Evolutionary conservation across 108 stramenopile species (phyloP).

Genomic region (Skeletonema tropicum): DNA sequence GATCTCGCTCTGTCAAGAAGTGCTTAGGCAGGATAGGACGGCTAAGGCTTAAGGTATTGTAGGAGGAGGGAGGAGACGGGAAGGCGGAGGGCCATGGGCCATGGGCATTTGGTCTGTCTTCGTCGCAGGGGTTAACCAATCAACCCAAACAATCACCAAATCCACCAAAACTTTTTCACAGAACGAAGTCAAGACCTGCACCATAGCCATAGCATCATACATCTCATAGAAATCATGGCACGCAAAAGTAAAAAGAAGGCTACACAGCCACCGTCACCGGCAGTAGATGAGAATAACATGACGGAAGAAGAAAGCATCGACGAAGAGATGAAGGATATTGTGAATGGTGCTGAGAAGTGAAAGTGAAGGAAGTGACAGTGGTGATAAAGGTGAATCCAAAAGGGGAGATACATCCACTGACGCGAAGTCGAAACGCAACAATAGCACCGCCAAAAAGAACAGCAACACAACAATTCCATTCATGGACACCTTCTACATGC

Average conservation of each 20-base stretch:
- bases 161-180: no score
- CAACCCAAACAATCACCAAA: no score
- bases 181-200: no score
- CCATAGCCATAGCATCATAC: no score
- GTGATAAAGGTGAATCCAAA: conserved; percentile 17
- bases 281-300: conserved; percentile 10
- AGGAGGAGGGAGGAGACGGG: no score
- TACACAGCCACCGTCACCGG: not conserved
- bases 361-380: conserved; percentile 23
- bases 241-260: conserved; percentile 19
- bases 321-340: conserved; percentile 41
- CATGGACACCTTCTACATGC: conserved; percentile 81
- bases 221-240: not conserved
- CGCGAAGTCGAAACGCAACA: not conserved
- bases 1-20: no score
- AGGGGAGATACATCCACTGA: conserved; percentile 14
- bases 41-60: no score
- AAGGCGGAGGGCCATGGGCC: no score
- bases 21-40: no score
- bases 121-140: no score
- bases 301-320: conserved; percentile 44
- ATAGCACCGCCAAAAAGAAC: conserved; percentile 23
- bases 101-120: no score
- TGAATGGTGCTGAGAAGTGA: conserved; percentile 25
- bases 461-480: conserved; percentile 47